Evolutionary conservation across 768 basidiomycete genomes (phyloP).

Genomic region (Suillus brevipes): DNA sequence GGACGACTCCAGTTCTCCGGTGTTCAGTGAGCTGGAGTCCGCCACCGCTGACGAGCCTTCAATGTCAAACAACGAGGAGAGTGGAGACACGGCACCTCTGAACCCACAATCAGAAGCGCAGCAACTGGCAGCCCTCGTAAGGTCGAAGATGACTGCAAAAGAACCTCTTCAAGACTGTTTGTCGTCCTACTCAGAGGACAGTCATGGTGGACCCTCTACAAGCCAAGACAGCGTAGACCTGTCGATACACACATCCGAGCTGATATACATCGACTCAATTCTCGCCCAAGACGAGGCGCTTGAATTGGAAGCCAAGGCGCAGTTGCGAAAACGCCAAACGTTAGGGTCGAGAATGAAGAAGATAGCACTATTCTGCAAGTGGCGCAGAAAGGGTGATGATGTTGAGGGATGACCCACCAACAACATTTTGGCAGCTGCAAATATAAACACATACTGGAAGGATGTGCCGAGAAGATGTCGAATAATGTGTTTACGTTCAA

Average conservation of each 20-base stretch:
- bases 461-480: not conserved
- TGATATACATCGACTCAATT: not conserved
- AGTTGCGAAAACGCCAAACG: not conserved
- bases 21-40: not conserved
- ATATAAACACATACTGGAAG: not conserved
- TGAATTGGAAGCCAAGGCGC: not conserved
- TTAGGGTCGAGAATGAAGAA: not conserved
- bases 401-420: not conserved
- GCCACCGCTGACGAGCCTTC: not conserved
- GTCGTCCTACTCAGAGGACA: not conserved
- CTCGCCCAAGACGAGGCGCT: not conserved
- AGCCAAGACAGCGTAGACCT: not conserved
- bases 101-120: conserved; percentile 1
- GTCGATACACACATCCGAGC: not conserved
- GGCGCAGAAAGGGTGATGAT: not conserved
- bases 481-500: not conserved
- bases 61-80: not conserved
- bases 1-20: not conserved
- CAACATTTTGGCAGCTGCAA: not conserved
- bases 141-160: not conserved
- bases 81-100: not conserved
- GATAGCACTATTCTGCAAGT: not conserved
- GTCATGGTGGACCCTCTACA: not conserved
- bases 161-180: not conserved
- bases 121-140: not conserved